phyloP scores from a whole-genome alignment of 257 asterid genomes.

The Jacaranda copaia region DNA sequence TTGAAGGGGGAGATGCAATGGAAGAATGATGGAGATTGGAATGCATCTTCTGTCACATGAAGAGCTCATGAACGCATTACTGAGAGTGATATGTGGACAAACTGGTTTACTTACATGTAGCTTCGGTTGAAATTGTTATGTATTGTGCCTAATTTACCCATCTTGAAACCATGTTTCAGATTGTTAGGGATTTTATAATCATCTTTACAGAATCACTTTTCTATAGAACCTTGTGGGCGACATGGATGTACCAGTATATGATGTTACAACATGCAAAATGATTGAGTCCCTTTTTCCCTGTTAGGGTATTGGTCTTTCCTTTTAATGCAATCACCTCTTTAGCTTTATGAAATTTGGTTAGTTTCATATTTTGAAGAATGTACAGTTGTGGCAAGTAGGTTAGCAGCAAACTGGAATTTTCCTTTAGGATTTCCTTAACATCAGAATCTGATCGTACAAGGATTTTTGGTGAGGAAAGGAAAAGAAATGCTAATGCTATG shows the following conservation, averaged over 20 bases:
- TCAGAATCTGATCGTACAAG: too few relatives aligned
- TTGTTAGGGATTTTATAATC: not conserved
- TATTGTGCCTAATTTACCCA: too few relatives aligned
- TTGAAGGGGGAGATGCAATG: not conserved
- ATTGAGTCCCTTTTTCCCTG: too few relatives aligned
- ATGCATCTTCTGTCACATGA: conserved; percentile 6
- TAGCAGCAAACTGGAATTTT: not conserved
- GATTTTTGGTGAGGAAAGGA: too few relatives aligned
- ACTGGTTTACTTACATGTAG: not conserved
- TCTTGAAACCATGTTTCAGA: not conserved
- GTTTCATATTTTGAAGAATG: not conserved
- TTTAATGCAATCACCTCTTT: too few relatives aligned
- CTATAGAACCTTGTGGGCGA: too few relatives aligned
- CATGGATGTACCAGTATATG: not conserved
- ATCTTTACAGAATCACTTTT: not conserved
- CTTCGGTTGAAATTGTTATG: not conserved
- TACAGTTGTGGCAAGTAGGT: not conserved
- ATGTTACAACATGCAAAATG: not conserved
- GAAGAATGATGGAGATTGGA: not conserved
- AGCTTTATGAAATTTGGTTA: too few relatives aligned
- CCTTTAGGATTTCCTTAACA: not conserved
- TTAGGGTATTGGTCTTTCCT: too few relatives aligned
- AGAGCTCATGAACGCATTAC: not conserved
- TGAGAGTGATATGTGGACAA: not conserved
- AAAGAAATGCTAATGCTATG: not conserved